Evolutionary conservation across 306 rosid genomes (phyloP).

Genomic region (Prunus mume): DNA sequence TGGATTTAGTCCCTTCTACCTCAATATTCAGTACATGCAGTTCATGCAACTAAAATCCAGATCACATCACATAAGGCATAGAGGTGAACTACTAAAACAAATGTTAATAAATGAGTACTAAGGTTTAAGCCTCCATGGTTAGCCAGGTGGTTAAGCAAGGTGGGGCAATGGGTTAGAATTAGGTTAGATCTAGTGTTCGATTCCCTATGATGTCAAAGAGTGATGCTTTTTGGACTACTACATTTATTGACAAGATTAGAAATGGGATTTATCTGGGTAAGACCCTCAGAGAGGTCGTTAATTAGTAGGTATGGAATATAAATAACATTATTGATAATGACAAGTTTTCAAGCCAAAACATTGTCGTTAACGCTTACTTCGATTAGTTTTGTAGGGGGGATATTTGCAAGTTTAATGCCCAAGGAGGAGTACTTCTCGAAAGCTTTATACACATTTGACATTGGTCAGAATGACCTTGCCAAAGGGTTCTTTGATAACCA

Average conservation of each 20-base stretch:
- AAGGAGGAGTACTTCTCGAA: constrained; percentile 23
- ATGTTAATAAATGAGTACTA: too few species aligned
- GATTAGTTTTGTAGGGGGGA: constrained; percentile 1
- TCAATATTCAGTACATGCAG: constrained; percentile 32
- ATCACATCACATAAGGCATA: constrained; percentile 15
- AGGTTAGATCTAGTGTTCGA: too few species aligned
- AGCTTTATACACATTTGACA: constrained; percentile 54
- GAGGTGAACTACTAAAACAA: constrained; percentile 17
- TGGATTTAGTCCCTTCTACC: constrained; percentile 42
- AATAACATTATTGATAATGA: too few species aligned
- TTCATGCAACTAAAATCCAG: constrained; percentile 28
- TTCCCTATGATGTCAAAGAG: too few species aligned
- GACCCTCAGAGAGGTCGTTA: too few species aligned
- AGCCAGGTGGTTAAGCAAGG: too few species aligned
- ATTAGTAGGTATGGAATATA: too few species aligned
- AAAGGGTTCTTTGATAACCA: constrained; percentile 6
- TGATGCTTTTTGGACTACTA: too few species aligned
- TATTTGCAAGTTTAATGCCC: constrained; percentile 19
- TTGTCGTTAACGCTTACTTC: not conserved
- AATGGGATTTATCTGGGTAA: too few species aligned
- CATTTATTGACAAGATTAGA: too few species aligned
- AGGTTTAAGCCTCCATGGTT: too few species aligned
- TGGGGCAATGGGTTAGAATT: too few species aligned
- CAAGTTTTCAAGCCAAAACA: not conserved
- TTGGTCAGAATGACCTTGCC: constrained; percentile 46